Percentiles rank a stretch among this genome's conserved stretches.
phyloP scores from a whole-genome alignment of 495 filamentous ascomycete species.

The Parmelia sp. region DNA sequence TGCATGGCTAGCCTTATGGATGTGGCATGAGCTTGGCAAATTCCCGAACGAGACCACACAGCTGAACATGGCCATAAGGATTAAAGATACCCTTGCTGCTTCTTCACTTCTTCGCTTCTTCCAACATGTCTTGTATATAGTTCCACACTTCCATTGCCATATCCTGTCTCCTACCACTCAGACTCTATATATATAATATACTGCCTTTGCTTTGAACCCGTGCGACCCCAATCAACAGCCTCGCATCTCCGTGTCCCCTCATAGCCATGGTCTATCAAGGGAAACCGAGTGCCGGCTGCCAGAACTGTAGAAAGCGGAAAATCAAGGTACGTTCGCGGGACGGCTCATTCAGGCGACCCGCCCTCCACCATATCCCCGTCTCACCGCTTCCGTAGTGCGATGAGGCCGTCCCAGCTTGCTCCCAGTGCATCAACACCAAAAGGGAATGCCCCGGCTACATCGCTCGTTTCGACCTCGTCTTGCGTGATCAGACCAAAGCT shows the following conservation, averaged over 20 bases:
- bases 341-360: neutral
- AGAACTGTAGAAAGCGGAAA: slow-evolving; percentile 56
- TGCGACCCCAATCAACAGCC: neutral
- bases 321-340: slow-evolving; percentile 43
- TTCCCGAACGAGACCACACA: no score
- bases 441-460: slow-evolving; percentile 56
- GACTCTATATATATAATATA: neutral
- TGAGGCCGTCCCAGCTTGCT: slow-evolving; percentile 45
- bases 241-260: neutral
- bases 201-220: neutral
- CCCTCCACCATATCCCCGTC: slow-evolving; percentile 4
- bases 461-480: slow-evolving; percentile 61
- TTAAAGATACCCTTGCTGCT: no score
- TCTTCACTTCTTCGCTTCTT: neutral
- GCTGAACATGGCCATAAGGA: neutral
- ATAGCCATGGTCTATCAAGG: slow-evolving; percentile 62
- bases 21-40: no score
- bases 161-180: neutral
- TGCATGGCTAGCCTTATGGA: neutral
- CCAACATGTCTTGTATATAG: neutral
- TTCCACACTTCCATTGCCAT: neutral
- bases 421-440: slow-evolving; percentile 41
- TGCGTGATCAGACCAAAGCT: slow-evolving; percentile 59
- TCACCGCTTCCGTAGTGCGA: slow-evolving; percentile 38
- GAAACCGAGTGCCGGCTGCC: slow-evolving; percentile 64